These are phyloP conservation scores for Suhomyces pyralidae DNA, from an alignment of 805 yeast species.

Conservation along the genomic window DNA sequence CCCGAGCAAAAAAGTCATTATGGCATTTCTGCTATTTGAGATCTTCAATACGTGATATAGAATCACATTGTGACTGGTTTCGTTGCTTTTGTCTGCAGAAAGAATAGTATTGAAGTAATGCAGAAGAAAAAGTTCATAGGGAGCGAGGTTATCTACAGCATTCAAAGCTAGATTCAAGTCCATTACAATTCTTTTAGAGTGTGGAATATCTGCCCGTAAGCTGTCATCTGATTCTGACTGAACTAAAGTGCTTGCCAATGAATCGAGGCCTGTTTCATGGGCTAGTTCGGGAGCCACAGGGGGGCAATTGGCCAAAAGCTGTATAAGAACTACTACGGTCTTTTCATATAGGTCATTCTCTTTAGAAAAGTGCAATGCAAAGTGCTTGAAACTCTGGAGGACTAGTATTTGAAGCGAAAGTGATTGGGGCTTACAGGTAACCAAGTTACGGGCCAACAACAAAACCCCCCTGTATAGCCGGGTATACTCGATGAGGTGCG, in stretches of 20 bases:
- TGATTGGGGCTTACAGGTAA: conserved; percentile 10
- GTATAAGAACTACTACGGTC: conserved; percentile 17
- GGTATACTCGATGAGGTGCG: conserved; percentile 2
- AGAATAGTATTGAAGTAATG: background rate
- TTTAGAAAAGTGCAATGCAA: conserved; percentile 2
- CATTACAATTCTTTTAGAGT: background rate
- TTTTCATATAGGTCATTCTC: conserved; percentile 12
- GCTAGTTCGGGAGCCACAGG: background rate
- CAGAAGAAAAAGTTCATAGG: background rate
- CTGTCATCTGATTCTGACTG: background rate
- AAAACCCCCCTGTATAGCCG: conserved; percentile 47
- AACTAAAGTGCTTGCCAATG: background rate
- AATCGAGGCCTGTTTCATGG: background rate
- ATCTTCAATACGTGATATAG: conserved; percentile 6
- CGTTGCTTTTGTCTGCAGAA: background rate
- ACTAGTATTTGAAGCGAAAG: background rate
- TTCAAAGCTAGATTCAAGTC: background rate
- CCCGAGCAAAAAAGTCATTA: conserved; percentile 5
- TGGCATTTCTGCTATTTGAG: background rate
- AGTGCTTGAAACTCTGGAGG: conserved; percentile 7
- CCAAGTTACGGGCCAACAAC: conserved; percentile 48
- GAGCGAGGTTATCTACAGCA: background rate
- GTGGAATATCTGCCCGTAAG: background rate
- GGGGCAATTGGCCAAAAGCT: conserved; percentile 22
- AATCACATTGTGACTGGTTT: conserved; percentile 6